Percentiles rank a stretch among this genome's conserved stretches.
Conservation (phyloP, 768 basidiomycete species). For the Termitomyces sp. region DNA sequence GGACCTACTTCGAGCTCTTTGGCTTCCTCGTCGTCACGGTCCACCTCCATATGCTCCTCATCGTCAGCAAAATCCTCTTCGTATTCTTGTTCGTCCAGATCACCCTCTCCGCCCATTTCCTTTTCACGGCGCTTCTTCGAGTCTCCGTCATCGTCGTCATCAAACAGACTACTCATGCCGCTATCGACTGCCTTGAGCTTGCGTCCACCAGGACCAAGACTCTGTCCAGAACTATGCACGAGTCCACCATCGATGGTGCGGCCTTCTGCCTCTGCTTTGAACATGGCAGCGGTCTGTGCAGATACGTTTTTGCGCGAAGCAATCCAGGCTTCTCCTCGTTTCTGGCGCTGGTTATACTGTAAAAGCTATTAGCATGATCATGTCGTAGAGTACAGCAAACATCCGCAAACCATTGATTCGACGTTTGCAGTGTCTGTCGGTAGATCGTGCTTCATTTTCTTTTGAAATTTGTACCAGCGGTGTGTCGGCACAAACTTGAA, state of each 20-base stretch:
- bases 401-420: conserved; percentile 50
- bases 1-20: conserved; percentile 70
- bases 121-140: conserved; percentile 41
- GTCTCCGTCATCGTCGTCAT: conserved; percentile 61
- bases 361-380: conserved; percentile 9
- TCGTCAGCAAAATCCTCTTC: conserved; percentile 88
- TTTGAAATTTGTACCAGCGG: conserved; percentile 92
- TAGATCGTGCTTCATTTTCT: conserved; percentile 70
- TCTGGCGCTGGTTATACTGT: conserved; percentile 56
- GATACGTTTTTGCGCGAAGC: conserved; percentile 56
- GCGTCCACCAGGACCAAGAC: conserved; percentile 66
- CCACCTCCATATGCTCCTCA: conserved; percentile 71
- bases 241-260: conserved; percentile 34
- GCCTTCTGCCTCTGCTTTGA: conserved; percentile 60
- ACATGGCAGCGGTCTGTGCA: conserved; percentile 58
- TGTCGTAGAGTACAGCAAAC: conserved; percentile 15
- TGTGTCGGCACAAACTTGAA: conserved; percentile 88
- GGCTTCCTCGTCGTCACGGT: conserved; percentile 78
- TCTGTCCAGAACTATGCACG: conserved; percentile 48
- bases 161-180: conserved; percentile 55
- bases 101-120: conserved; percentile 72
- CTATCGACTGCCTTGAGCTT: conserved; percentile 65
- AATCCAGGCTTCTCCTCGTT: conserved; percentile 75
- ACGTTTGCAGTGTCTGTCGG: conserved; percentile 64
- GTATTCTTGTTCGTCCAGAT: conserved; percentile 76